phyloP scores from a whole-genome alignment of 73 alveolate genomes.

The Paramecium biaurelia region DNA sequence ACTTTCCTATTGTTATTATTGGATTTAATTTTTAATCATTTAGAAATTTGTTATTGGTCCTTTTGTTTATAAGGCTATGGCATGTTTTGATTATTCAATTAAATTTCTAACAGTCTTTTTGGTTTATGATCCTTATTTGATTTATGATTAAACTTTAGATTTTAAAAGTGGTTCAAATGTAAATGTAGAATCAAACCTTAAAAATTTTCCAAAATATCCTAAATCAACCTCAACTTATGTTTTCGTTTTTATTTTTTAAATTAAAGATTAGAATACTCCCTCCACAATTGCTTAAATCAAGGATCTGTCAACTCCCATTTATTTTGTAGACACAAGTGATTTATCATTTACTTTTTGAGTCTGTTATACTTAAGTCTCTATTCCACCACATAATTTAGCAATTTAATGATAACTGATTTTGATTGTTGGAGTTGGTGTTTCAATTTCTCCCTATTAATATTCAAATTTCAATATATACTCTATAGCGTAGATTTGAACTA shows the following conservation, averaged over 20 bases:
- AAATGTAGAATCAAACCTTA: slow-evolving; percentile 54
- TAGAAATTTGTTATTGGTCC: neutral
- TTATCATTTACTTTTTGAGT: neutral
- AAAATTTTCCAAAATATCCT: slow-evolving; percentile 74
- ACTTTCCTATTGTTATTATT: neutral
- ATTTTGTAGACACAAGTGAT: neutral
- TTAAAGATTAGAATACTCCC: neutral
- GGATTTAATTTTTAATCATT: neutral
- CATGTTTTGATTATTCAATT: slow-evolving; percentile 48
- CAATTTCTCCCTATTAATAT: slow-evolving; percentile 32
- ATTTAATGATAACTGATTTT: slow-evolving; percentile 31
- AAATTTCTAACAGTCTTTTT: slow-evolving; percentile 60
- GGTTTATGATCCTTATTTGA: slow-evolving; percentile 8
- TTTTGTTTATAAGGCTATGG: neutral
- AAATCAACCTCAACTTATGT: slow-evolving; percentile 76
- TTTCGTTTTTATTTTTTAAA: neutral
- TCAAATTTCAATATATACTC: neutral
- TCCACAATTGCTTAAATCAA: neutral
- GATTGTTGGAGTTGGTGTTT: slow-evolving; percentile 54
- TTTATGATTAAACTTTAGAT: neutral
- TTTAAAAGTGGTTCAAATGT: slow-evolving; percentile 56
- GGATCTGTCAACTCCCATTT: neutral
- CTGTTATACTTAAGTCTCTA: neutral
- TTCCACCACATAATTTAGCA: slow-evolving; percentile 49
- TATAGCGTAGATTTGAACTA: slow-evolving; percentile 34